These are phyloP conservation scores for Cercospora janseana DNA, from an alignment of 2,329 filamentous ascomycete genomes.

Conservation along the genomic window DNA sequence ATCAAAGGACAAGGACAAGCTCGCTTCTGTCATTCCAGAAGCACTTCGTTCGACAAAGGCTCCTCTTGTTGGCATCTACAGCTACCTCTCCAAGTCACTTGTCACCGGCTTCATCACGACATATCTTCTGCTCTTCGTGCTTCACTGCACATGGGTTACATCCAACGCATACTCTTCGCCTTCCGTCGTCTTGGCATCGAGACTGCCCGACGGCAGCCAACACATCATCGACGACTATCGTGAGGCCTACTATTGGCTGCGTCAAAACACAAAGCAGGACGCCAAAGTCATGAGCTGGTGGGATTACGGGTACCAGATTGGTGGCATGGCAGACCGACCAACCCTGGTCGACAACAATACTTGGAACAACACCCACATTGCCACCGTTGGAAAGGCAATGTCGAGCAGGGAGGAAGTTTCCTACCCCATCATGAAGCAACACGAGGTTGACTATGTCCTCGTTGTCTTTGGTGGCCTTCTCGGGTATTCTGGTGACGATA, in stretches of 20 bases:
- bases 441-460: constrained; percentile 98
- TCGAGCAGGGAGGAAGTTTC: constrained; percentile 95
- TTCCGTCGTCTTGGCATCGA: constrained; percentile 90
- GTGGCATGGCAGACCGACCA: constrained; percentile 96
- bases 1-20: constrained; percentile 54
- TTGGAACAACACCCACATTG: constrained; percentile 99
- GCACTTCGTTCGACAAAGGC: constrained; percentile 68
- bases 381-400: constrained; percentile 98
- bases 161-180: constrained; percentile 98
- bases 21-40: constrained; percentile 53
- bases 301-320: constrained; percentile 99
- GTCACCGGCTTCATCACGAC: constrained; percentile 69
- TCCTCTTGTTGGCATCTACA: constrained; percentile 81
- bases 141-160: constrained; percentile 99
- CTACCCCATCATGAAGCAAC: constrained; percentile 96
- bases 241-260: constrained; percentile 98
- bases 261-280: constrained; percentile 90
- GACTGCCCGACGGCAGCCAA: constrained; percentile 88
- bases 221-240: constrained; percentile 99
- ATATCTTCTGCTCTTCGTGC: constrained; percentile 89
- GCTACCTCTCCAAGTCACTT: constrained; percentile 71
- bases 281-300: constrained; percentile 99
- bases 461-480: constrained; percentile 94
- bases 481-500: constrained; percentile 96
- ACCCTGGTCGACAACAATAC: constrained; percentile 99